These are phyloP conservation scores for Cucurbita pepo DNA, from an alignment of 306 rosid species.

Conservation along the genomic window DNA sequence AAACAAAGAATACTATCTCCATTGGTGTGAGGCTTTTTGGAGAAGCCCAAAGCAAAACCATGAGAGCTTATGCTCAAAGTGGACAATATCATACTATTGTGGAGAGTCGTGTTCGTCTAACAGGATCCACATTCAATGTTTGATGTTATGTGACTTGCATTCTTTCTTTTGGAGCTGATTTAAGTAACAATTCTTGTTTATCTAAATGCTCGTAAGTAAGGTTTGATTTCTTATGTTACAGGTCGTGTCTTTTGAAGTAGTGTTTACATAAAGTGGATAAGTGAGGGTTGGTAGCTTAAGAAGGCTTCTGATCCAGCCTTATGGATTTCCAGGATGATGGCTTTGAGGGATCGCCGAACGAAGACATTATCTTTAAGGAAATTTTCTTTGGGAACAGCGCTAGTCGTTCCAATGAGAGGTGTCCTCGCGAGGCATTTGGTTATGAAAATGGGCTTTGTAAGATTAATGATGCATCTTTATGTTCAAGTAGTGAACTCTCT, in stretches of 20 bases:
- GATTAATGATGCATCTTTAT: constrained; percentile 38
- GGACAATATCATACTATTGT: too few relatives aligned
- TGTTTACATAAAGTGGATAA: neutral
- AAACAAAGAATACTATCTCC: too few relatives aligned
- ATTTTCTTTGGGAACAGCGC: constrained; percentile 38
- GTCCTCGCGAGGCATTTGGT: constrained; percentile 38
- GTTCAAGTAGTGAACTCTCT: constrained; percentile 67
- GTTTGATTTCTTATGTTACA: constrained; percentile 2
- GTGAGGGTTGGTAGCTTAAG: constrained; percentile 18
- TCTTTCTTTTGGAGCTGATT: neutral
- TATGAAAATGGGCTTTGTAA: constrained; percentile 48
- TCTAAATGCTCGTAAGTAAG: neutral
- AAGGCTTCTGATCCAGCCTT: constrained; percentile 11
- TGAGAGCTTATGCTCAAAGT: too few relatives aligned
- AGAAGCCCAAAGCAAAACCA: too few relatives aligned
- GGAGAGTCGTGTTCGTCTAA: too few relatives aligned
- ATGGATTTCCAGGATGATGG: constrained; percentile 55
- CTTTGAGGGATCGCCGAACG: constrained; percentile 70
- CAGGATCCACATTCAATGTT: neutral
- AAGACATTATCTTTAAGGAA: constrained; percentile 55
- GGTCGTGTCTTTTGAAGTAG: neutral
- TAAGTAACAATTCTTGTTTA: neutral
- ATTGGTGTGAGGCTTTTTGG: too few relatives aligned
- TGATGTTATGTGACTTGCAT: neutral
- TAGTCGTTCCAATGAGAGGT: constrained; percentile 28